Conservation (phyloP, 2,329 filamentous ascomycete species). For the Aspergillus udagawae region DNA sequence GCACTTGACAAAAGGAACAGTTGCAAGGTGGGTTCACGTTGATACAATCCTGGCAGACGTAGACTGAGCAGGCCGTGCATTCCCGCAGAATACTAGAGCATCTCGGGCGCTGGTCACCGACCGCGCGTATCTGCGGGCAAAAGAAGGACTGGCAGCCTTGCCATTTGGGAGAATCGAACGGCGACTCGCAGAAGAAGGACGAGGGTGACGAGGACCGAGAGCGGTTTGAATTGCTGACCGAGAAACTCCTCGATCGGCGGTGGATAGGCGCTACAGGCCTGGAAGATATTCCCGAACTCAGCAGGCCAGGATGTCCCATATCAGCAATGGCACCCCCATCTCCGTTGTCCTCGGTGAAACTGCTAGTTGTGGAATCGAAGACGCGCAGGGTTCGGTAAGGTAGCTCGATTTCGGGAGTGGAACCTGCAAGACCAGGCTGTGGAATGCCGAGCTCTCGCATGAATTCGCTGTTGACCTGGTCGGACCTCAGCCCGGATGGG, state of each 20-base stretch:
- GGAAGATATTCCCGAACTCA: conserved; percentile 17
- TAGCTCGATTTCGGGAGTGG: conserved; percentile 21
- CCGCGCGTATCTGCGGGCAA: conserved; percentile 40
- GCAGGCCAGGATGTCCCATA: conserved; percentile 16
- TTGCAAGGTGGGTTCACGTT: conserved; percentile 39
- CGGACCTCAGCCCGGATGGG: conserved; percentile 13
- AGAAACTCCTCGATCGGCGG: conserved; percentile 34
- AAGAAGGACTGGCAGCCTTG: conserved; percentile 48
- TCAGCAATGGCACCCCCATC: conserved; percentile 24
- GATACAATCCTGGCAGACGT: conserved; percentile 45
- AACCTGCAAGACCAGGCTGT: not conserved
- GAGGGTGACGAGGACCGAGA: conserved; percentile 39
- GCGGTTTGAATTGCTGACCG: conserved; percentile 38
- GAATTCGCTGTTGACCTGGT: conserved; percentile 1
- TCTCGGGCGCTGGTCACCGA: conserved; percentile 44
- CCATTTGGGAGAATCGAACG: conserved; percentile 38
- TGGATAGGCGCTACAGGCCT: conserved; percentile 20
- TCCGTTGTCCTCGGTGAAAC: conserved; percentile 31
- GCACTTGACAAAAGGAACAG: conserved; percentile 41
- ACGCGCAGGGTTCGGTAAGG: conserved; percentile 28
- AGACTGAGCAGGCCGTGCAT: conserved; percentile 43
- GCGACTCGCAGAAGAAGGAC: conserved; percentile 35
- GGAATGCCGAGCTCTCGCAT: not conserved
- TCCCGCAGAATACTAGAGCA: conserved; percentile 43
- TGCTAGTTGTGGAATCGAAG: conserved; percentile 31